Evolutionary conservation across 441 rosid genomes (phyloP).

Genomic region (Mallotus japonicus): DNA sequence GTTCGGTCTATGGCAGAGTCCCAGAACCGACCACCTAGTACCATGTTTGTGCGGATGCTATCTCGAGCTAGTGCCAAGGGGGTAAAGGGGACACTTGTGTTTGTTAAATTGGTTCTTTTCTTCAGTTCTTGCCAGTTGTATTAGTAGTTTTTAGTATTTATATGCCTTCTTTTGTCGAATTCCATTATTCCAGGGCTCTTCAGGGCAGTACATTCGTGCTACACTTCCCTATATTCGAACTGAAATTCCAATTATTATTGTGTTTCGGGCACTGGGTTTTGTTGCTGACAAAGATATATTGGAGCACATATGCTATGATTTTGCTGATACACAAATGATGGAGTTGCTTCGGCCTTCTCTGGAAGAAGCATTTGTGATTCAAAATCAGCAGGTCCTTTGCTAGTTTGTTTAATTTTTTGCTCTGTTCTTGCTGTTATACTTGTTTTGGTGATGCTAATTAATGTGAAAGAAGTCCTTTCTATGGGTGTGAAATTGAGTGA

Average conservation of each 20-base stretch:
- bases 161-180: neutral
- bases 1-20: conserved; percentile 96
- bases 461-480: neutral
- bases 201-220: conserved; percentile 89
- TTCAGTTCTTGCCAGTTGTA: conserved; percentile 1
- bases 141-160: neutral
- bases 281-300: conserved; percentile 95
- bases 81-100: conserved; percentile 37
- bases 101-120: neutral
- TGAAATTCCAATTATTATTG: conserved; percentile 94
- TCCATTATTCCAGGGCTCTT: conserved; percentile 64
- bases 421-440: neutral
- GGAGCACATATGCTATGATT: conserved; percentile 91
- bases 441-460: neutral
- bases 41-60: conserved; percentile 97
- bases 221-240: conserved; percentile 95
- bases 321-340: conserved; percentile 92
- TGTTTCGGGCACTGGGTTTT: conserved; percentile 94
- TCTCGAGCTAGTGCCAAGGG: conserved; percentile 91
- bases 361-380: conserved; percentile 98
- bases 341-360: conserved; percentile 94
- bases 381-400: conserved; percentile 79
- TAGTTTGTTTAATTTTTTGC: conserved; percentile 3
- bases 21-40: conserved; percentile 92
- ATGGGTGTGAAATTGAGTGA: neutral